Evolutionary conservation across 1,139 yeast genomes (phyloP).

Genomic region (Yamadazyma atmosphaerica): DNA sequence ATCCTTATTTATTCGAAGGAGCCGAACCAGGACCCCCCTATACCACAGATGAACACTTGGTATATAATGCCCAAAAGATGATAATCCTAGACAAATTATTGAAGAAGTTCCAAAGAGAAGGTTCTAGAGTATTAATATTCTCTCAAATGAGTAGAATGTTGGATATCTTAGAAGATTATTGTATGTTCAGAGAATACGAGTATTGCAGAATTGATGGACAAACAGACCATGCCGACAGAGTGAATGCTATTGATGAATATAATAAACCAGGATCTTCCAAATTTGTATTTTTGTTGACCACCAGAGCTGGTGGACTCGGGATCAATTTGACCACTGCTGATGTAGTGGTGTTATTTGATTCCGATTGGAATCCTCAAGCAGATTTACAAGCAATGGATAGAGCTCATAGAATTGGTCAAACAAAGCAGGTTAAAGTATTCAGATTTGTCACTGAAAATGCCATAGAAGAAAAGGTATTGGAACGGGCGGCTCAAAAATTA

Average conservation of each 20-base stretch:
- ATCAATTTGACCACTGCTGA: slow-evolving; percentile 78
- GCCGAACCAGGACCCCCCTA: slow-evolving; percentile 89
- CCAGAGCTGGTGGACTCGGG: slow-evolving; percentile 89
- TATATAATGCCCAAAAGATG: slow-evolving; percentile 72
- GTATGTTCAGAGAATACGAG: slow-evolving; percentile 62
- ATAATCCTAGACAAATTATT: slow-evolving; percentile 67
- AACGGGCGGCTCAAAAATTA: slow-evolving; percentile 76
- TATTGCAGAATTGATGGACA: slow-evolving; percentile 83
- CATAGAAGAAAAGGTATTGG: slow-evolving; percentile 77
- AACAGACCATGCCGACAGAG: slow-evolving; percentile 75
- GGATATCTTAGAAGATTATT: slow-evolving; percentile 78
- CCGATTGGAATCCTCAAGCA: slow-evolving; percentile 89
- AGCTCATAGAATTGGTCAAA: slow-evolving; percentile 86
- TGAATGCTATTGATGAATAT: slow-evolving; percentile 73
- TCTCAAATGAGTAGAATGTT: slow-evolving; percentile 82
- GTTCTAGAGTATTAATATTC: slow-evolving; percentile 73
- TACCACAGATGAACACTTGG: slow-evolving; percentile 80
- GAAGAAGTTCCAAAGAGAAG: slow-evolving; percentile 62
- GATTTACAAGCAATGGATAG: slow-evolving; percentile 88
- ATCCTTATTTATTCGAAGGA: slow-evolving; percentile 80
- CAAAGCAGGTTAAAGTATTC: slow-evolving; percentile 76
- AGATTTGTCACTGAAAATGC: slow-evolving; percentile 79
- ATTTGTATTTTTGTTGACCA: slow-evolving; percentile 70
- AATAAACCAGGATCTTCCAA: slow-evolving; percentile 69
- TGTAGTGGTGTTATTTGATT: slow-evolving; percentile 69